A percentile compares a stretch with the other conserved stretches of the same genome.
Evolutionary conservation across 805 yeast genomes (phyloP).

Genomic region (Zygosaccharomyces siamensis): DNA sequence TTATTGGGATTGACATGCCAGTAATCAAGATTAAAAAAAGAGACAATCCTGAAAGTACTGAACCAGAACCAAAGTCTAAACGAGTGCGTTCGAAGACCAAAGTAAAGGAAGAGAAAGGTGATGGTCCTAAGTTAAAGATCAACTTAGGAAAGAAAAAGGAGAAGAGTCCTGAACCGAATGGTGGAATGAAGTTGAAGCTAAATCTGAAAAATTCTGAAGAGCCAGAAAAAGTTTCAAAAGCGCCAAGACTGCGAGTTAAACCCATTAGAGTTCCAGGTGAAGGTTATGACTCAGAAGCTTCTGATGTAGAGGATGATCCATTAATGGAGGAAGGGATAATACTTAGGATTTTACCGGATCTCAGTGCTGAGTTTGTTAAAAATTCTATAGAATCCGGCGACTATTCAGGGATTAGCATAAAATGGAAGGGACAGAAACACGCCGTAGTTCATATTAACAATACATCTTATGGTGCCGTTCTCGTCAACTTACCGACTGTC

Average conservation of each 20-base stretch:
- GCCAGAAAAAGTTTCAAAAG: slow-evolving; percentile 27
- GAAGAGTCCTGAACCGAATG: slow-evolving; percentile 8
- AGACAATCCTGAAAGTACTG: slow-evolving; percentile 14
- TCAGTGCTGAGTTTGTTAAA: slow-evolving; percentile 56
- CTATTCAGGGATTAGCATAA: slow-evolving; percentile 62
- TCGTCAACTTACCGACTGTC: slow-evolving; percentile 85
- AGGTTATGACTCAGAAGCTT: slow-evolving; percentile 95
- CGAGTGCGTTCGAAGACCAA: slow-evolving; percentile 24
- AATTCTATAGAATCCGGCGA: slow-evolving; percentile 76
- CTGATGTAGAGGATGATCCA: slow-evolving; percentile 94
- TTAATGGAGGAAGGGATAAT: slow-evolving; percentile 81
- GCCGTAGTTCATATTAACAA: slow-evolving; percentile 74
- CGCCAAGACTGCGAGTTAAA: slow-evolving; percentile 48
- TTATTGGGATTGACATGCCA: slow-evolving; percentile 15
- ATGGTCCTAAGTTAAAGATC: slow-evolving; percentile 24
- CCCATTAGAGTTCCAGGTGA: slow-evolving; percentile 79
- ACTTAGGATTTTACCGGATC: slow-evolving; percentile 59
- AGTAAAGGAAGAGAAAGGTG: slow-evolving; percentile 11
- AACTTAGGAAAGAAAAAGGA: slow-evolving; percentile 20
- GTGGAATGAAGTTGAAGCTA: slow-evolving; percentile 23
- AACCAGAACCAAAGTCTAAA: slow-evolving; percentile 21
- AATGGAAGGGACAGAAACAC: slow-evolving; percentile 76
- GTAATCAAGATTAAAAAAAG: slow-evolving; percentile 31
- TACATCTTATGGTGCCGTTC: slow-evolving; percentile 69
- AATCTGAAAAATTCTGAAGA: slow-evolving; percentile 29